Conservation (phyloP, 116 monocot genomes). For the Papilionanthe hybrid region DNA sequence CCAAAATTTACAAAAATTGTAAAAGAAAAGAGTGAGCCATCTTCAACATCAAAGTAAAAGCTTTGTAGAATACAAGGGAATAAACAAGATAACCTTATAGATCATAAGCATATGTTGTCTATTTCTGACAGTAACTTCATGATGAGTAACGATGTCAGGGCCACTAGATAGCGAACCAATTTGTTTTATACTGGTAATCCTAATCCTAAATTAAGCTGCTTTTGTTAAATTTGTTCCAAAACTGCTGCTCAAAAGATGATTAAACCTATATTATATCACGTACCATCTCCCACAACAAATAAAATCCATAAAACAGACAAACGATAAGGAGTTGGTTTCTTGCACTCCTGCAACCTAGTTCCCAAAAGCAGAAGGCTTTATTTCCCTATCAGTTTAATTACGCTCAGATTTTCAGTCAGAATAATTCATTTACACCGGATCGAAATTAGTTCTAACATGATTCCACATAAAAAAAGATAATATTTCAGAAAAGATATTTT, state of each 20-base stretch:
- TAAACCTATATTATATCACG: background rate
- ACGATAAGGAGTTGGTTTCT: background rate
- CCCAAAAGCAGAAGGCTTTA: background rate
- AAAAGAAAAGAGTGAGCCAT: no score
- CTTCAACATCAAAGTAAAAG: background rate
- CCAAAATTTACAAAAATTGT: no score
- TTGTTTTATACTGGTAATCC: background rate
- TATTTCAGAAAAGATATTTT: background rate
- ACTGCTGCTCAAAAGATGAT: background rate
- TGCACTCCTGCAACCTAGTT: background rate
- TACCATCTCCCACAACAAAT: background rate
- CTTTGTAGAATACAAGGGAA: background rate
- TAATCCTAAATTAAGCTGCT: background rate
- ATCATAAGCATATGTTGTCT: background rate
- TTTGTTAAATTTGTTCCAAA: background rate
- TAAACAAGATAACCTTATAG: background rate
- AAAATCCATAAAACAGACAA: background rate
- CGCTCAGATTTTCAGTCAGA: background rate
- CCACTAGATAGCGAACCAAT: background rate
- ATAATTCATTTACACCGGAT: background rate
- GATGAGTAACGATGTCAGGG: background rate
- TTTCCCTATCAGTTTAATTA: background rate
- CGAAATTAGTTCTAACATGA: background rate
- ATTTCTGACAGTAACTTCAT: background rate
- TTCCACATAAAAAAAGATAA: background rate